phyloP scores from a whole-genome alignment of 2,329 filamentous ascomycete genomes.

The Pyrenophora tritici-repentis region DNA sequence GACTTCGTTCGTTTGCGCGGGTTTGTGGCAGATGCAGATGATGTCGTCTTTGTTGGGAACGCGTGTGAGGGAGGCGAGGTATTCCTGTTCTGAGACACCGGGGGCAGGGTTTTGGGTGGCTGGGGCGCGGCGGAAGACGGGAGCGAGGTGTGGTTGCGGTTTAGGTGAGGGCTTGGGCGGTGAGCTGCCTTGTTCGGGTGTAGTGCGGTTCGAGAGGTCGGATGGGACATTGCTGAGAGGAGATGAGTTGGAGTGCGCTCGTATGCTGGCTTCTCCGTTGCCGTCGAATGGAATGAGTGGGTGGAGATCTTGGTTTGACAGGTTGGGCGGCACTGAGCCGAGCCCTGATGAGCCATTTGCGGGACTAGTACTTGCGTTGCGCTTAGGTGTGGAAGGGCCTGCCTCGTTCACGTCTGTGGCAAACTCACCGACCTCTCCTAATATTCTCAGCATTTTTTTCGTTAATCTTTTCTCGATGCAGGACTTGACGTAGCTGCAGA shows the following conservation, averaged over 20 bases:
- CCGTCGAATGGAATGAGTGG: neutral
- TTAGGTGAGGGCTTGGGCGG: neutral
- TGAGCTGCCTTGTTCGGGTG: no score
- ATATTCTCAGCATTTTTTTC: neutral
- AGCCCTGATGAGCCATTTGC: neutral
- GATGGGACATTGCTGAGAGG: neutral
- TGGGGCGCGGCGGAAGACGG: constrained; percentile 11
- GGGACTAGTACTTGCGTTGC: neutral
- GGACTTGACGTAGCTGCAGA: neutral
- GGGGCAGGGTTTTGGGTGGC: neutral
- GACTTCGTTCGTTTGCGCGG: constrained; percentile 7
- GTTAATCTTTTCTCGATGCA: neutral
- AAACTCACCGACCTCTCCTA: neutral
- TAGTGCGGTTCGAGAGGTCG: no score
- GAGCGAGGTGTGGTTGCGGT: neutral
- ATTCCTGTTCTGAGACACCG: constrained; percentile 3
- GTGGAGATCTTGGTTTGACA: no score
- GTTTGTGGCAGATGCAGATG: constrained; percentile 27
- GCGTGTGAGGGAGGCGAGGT: constrained; percentile 1
- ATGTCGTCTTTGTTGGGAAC: constrained; percentile 6
- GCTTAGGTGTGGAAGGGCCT: neutral
- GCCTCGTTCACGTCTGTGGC: neutral
- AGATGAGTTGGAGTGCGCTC: neutral
- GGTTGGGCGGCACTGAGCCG: neutral
- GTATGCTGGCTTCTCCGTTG: neutral